Base-by-base conservation (phyloP, 345 rosid genomes). In the Euphorbia peplus region DNA sequence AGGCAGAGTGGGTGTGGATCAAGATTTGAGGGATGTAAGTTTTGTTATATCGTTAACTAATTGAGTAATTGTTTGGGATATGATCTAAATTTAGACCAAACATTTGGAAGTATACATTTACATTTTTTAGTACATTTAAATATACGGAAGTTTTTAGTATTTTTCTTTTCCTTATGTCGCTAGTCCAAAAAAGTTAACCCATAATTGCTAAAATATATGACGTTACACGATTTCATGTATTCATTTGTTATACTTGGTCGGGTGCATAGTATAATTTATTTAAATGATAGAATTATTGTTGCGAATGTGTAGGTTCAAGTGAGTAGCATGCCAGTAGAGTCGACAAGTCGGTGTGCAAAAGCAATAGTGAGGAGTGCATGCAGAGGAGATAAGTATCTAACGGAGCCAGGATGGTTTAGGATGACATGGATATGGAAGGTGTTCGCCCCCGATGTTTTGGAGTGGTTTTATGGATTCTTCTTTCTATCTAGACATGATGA, bases 391-490 rank as follows among this genome's bases (percentile, higher is more conserved):
- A 73, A 54, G 68, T 67, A 73, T 74, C 39, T 81, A 75, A 81
- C 79, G 9, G 71, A 32, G 56, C 88, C 88, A 1, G 25, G 76
- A 0, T 75, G 85, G 83, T 4, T 53, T 4, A 53, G 57, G n/a
- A 37, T 30, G 63, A 29, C 14, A 4, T 21, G 28, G 28, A 7
- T 63, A 13, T 83, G 80, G 86, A 78, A 76, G 82, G 78, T 71
- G 47, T 73, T 86, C 32, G 73, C 82, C 69, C 83, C 87, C 0
- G 84, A 83, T 71, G 51, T 75, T 8, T 11, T 83, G 4, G 86
- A 76, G 57, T 71, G 84, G 81, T 25, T 11, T 29, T 60, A 32
- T 24, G 1, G 73, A 21, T 29, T 30, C 12, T 26, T 60, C 8
- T 48, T 9, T 22, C 14, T 60, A 1, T 8, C 44, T 0, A 21